A percentile compares a stretch with the other conserved stretches of the same genome.
phyloP scores from a whole-genome alignment of 495 filamentous ascomycete species.

The Venustampulla echinocandica region DNA sequence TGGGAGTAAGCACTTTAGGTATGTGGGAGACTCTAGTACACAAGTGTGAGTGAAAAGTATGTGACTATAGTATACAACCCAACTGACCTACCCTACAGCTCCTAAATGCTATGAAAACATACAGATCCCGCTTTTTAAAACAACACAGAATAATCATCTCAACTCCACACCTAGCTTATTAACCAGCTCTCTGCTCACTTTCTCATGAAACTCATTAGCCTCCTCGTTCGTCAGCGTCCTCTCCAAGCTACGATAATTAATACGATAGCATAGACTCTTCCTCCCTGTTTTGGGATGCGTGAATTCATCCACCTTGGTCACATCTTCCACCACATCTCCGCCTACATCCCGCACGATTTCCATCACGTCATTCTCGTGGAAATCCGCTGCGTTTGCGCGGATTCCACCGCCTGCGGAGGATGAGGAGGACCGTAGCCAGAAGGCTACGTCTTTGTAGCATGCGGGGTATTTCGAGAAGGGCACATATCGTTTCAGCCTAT shows the following conservation, averaged over 20 bases:
- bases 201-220: constrained; percentile 64
- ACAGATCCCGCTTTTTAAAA: constrained; percentile 2
- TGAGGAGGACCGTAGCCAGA: constrained; percentile 64
- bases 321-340: constrained; percentile 81
- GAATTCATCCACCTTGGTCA: constrained; percentile 72
- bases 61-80: too few relatives aligned
- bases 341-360: constrained; percentile 75
- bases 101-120: too few relatives aligned
- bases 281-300: constrained; percentile 76
- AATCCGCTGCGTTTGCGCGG: constrained; percentile 34
- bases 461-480: constrained; percentile 85
- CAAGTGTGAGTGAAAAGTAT: too few relatives aligned
- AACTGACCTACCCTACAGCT: too few relatives aligned
- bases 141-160: constrained; percentile 46
- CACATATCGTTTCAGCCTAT: constrained; percentile 54
- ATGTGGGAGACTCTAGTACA: too few relatives aligned
- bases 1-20: too few relatives aligned
- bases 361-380: constrained; percentile 97
- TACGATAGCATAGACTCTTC: constrained; percentile 81
- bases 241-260: constrained; percentile 87
- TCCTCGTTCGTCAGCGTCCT: constrained; percentile 76
- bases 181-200: constrained; percentile 52
- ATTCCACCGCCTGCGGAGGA: constrained; percentile 44
- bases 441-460: constrained; percentile 85
- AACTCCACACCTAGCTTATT: constrained; percentile 71